phyloP scores from a whole-genome alignment of 192 early-diverging fungal species.

The Nowakowskiella sp. region DNA sequence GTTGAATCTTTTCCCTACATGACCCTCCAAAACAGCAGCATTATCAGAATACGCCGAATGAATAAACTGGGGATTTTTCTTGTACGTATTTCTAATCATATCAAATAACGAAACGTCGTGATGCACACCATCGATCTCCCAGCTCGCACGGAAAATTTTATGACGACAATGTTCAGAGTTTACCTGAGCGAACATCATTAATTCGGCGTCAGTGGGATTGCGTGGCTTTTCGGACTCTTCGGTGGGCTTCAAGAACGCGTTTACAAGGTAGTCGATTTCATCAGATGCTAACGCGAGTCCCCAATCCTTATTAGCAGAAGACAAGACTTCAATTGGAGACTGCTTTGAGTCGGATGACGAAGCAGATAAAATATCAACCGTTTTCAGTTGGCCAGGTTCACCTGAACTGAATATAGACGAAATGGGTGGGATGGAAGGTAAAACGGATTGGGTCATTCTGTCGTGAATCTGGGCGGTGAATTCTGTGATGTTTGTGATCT shows the following conservation, averaged over 20 bases:
- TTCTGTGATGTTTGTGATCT: constrained; percentile 21
- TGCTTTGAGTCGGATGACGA: constrained; percentile 18
- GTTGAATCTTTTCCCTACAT: constrained; percentile 54
- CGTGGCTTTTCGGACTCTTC: constrained; percentile 43
- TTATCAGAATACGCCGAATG: constrained; percentile 98
- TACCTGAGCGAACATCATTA: constrained; percentile 99
- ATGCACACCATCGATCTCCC: constrained; percentile 87
- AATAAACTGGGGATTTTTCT: constrained; percentile 68
- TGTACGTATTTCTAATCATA: constrained; percentile 94
- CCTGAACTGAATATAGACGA: constrained; percentile 27
- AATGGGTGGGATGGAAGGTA: constrained; percentile 48
- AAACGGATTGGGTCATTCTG: constrained; percentile 87
- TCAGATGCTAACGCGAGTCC: constrained; percentile 94
- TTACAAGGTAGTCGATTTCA: constrained; percentile 92
- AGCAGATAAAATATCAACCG: constrained; percentile 47
- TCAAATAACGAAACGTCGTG: constrained; percentile 81
- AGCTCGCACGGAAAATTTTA: constrained; percentile 98
- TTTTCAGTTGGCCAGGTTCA: constrained; percentile 49
- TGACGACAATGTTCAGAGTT: constrained; percentile 99
- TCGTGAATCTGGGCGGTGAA: constrained; percentile 64
- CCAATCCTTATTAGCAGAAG: constrained; percentile 75
- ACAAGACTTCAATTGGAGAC: constrained; percentile 54
- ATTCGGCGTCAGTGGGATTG: constrained; percentile 96
- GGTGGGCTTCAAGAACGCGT: constrained; percentile 56
- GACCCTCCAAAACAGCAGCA: constrained; percentile 88